Evolutionary conservation across 2,329 filamentous ascomycete genomes (phyloP).

Genomic region (Neocatenulostroma microsporum): DNA sequence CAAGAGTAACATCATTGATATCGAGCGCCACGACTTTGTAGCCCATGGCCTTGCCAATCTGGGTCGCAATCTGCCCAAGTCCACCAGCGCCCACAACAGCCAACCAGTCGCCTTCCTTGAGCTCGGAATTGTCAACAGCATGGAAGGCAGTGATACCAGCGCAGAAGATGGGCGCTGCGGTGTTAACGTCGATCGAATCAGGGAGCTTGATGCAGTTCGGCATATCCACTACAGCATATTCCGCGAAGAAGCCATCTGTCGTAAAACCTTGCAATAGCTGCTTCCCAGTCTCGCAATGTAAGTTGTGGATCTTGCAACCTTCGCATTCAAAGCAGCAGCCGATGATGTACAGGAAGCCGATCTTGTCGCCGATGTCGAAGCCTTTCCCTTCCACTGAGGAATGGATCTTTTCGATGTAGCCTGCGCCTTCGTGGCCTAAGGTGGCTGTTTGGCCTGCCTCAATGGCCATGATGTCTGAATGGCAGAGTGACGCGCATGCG

Average conservation of each 20-base stretch:
- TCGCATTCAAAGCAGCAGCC: slow-evolving; percentile 16
- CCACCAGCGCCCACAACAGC: slow-evolving; percentile 14
- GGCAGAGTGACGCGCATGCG: slow-evolving; percentile 13
- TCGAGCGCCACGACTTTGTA: slow-evolving; percentile 13
- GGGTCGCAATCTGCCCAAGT: slow-evolving; percentile 13
- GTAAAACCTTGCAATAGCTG: slow-evolving; percentile 14
- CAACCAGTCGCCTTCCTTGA: slow-evolving; percentile 13
- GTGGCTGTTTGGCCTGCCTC: slow-evolving; percentile 9
- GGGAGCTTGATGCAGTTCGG: slow-evolving; percentile 13
- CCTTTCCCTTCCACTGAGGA: slow-evolving; percentile 10
- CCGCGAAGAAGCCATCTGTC: slow-evolving; percentile 16
- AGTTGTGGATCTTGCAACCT: slow-evolving; percentile 14
- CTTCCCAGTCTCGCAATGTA: slow-evolving; percentile 12
- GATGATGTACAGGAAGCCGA: slow-evolving; percentile 15
- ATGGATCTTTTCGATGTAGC: slow-evolving; percentile 14
- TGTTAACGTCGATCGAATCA: slow-evolving; percentile 12
- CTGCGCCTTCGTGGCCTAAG: slow-evolving; percentile 15
- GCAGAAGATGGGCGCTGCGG: slow-evolving; percentile 13
- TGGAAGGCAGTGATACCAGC: slow-evolving; percentile 15
- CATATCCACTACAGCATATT: slow-evolving; percentile 15
- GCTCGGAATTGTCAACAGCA: slow-evolving; percentile 14
- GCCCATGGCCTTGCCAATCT: slow-evolving; percentile 14
- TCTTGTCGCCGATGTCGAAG: slow-evolving; percentile 11
- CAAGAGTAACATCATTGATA: slow-evolving; percentile 14
- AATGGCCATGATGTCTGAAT: slow-evolving; percentile 13